Base-by-base conservation (phyloP, 345 rosid species). In the Pseudoturritis turrita region DNA sequence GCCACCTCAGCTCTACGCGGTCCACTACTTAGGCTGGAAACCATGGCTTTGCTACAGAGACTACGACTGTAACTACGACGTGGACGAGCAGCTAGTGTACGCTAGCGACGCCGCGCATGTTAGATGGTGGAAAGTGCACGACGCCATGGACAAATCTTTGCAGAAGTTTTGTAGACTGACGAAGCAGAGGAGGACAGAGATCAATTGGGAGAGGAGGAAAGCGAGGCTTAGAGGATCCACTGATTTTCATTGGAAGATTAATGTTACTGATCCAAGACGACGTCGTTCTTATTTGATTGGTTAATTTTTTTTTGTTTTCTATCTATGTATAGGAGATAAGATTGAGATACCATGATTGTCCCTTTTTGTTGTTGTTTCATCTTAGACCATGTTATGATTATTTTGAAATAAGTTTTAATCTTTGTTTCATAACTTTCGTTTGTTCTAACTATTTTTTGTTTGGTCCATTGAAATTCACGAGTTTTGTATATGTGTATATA, bases 41-140 rank as follows among this genome's bases (percentile, higher is more conserved):
- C 97, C 98, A 1, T 91, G 98, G 97, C 81, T 75, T 51, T 94
- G 97, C 49, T 94, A 91, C 39, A 86, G 96, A 67, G 98, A 94
- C 76, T 91, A 94, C 58, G 98, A 89, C 57, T 94, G 98, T 70
- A 94, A 94, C 81, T 88, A 85, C 86, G 82, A 91, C 66, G 80
- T 84, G 4, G 74, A 64, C 0, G 79, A 79, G 14, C 88, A 85
- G 23, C 65, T 78, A 8, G 96, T 91, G n/a, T 94, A 88, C 56
- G 97, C 97, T 7, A 94, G 97, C 29, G 97, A 94, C 52, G 87
- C 83, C 5, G 97, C 98, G 0, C 96, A 91, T 31, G 50, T 13
- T 43, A 83, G 96, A 72, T 94, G 97, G 98, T 91, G 98, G 98
- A 78, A 68, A 57, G 77, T 91, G 22, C 85, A 89, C 35, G 98